Percentiles rank a stretch among this genome's conserved stretches.
Conservation (phyloP, 345 rosid genomes). For the Euphorbia lathyris region DNA sequence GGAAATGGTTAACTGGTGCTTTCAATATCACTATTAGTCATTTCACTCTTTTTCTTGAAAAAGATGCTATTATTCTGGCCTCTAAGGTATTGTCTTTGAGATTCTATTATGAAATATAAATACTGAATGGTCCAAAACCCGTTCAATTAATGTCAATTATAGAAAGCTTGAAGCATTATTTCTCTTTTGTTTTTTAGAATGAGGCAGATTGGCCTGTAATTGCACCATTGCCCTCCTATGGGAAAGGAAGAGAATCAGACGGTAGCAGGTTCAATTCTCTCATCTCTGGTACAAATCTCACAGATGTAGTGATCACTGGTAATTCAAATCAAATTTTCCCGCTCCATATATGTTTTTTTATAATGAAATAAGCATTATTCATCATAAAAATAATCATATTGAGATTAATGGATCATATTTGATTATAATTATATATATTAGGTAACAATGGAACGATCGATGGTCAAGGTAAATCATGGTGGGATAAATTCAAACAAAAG, state of each 20-base stretch:
- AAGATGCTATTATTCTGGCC: conserved; percentile 64
- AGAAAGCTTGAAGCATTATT: too few species aligned
- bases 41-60: conserved; percentile 71
- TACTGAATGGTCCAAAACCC: too few species aligned
- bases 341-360: too few species aligned
- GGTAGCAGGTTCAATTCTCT: conserved; percentile 59
- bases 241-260: conserved; percentile 58
- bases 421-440: conserved; percentile 7
- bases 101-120: neutral
- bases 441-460: conserved; percentile 66
- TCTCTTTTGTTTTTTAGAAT: conserved; percentile 31
- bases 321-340: neutral
- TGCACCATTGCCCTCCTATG: conserved; percentile 62
- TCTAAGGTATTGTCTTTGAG: conserved; percentile 44
- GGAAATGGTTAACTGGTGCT: conserved; percentile 87
- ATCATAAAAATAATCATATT: too few species aligned
- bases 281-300: conserved; percentile 68
- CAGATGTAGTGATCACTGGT: conserved; percentile 79
- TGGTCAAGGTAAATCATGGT: conserved; percentile 65
- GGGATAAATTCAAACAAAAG: conserved; percentile 46
- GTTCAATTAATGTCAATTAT: too few species aligned
- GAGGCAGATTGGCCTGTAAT: conserved; percentile 69
- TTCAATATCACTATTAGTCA: conserved; percentile 69
- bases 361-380: neutral
- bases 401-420: too few species aligned